Conservation (phyloP, 2,329 filamentous ascomycete species). For the Fusarium sp. region DNA sequence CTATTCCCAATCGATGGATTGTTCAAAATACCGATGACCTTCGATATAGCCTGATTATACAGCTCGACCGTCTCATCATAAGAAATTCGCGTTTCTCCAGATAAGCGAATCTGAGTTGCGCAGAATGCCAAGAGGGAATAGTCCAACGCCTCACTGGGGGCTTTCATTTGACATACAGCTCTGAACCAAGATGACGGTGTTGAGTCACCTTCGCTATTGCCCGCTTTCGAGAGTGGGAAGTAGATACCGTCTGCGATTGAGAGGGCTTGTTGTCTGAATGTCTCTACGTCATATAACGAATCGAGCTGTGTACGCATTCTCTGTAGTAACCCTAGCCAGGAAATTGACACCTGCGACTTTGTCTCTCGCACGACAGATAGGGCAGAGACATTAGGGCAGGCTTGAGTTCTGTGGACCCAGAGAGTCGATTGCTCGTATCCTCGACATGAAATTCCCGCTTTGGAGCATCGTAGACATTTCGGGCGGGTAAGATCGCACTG, state of each 20-base stretch:
- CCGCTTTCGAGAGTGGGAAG: background rate
- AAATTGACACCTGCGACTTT: accelerated
- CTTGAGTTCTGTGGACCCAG: constrained; percentile 9
- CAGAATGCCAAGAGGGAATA: constrained; percentile 9
- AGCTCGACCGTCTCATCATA: background rate
- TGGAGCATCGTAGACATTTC: background rate
- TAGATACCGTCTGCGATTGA: background rate
- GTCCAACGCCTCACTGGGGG: background rate
- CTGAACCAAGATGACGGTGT: background rate
- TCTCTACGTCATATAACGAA: background rate
- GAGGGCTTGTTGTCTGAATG: background rate
- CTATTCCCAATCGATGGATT: background rate
- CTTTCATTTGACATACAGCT: background rate
- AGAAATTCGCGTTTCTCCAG: background rate
- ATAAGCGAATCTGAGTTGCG: constrained; percentile 8
- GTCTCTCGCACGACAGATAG: background rate
- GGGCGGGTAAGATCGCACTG: constrained; percentile 2
- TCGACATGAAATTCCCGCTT: constrained; percentile 6
- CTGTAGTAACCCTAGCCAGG: background rate
- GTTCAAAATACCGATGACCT: background rate
- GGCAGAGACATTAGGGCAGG: background rate
- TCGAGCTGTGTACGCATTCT: background rate
- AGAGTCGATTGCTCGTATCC: background rate
- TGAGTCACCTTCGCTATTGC: accelerated
- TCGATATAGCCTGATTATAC: background rate